A percentile compares a stretch with the other conserved stretches of the same genome.
phyloP scores from a whole-genome alignment of 805 yeast genomes.

The Sungouiozyma intestinalis region DNA sequence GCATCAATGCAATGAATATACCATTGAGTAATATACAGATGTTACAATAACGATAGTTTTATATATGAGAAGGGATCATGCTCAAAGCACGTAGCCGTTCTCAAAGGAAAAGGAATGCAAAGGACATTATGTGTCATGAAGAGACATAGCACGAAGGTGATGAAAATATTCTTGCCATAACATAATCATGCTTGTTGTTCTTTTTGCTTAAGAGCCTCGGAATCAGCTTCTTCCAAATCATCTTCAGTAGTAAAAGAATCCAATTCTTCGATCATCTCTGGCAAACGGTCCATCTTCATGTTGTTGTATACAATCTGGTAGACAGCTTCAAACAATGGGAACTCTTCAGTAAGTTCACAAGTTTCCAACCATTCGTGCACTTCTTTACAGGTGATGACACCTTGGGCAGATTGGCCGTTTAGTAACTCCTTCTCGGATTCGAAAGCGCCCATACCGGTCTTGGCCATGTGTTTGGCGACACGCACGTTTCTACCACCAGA shows the following conservation, averaged over 20 bases:
- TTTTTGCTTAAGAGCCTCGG: neutral
- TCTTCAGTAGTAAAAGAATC: slow-evolving; percentile 13
- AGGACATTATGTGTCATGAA: neutral
- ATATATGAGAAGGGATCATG: neutral
- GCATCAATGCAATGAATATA: too few relatives aligned
- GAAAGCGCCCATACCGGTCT: slow-evolving; percentile 61
- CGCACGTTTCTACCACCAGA: slow-evolving; percentile 93
- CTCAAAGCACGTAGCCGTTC: neutral
- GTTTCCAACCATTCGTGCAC: slow-evolving; percentile 67
- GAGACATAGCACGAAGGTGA: neutral
- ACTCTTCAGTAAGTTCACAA: slow-evolving; percentile 42
- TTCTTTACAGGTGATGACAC: slow-evolving; percentile 80
- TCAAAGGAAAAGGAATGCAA: neutral
- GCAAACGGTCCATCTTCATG: slow-evolving; percentile 63
- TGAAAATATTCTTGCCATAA: too few relatives aligned
- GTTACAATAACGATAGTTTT: neutral
- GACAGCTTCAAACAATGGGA: slow-evolving; percentile 58
- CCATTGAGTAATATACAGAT: neutral
- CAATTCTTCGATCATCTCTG: slow-evolving; percentile 48
- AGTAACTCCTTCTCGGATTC: slow-evolving; percentile 76
- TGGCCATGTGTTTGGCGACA: slow-evolving; percentile 79
- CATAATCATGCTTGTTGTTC: too few relatives aligned
- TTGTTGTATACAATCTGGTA: slow-evolving; percentile 72
- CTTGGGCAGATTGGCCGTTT: slow-evolving; percentile 96
- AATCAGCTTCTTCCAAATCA: neutral